Percentiles rank a stretch among this genome's conserved stretches.
These are phyloP conservation scores for Ligustrum vulgare DNA, from an alignment of 257 asterid species.

Conservation along the genomic window DNA sequence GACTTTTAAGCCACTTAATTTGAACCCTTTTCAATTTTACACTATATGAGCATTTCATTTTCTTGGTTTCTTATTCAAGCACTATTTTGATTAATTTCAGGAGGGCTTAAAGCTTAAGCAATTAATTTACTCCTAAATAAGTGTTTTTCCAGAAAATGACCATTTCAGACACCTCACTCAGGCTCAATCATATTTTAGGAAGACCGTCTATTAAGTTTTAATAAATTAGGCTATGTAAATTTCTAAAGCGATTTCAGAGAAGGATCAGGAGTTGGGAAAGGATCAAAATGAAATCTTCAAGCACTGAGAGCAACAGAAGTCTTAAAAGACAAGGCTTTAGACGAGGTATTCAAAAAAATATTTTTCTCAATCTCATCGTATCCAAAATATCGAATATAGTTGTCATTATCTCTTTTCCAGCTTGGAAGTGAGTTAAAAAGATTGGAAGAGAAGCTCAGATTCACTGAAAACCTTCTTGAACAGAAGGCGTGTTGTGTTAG, in stretches of 20 bases:
- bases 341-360: conserved; percentile 53
- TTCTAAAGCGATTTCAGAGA: conserved; percentile 47
- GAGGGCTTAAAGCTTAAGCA: conserved; percentile 75
- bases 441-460: conserved; percentile 58
- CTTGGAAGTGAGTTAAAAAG: conserved; percentile 55
- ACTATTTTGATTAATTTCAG: conserved; percentile 34
- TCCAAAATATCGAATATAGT: not conserved
- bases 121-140: conserved; percentile 38
- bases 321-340: conserved; percentile 73
- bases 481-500: conserved; percentile 50
- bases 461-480: conserved; percentile 46
- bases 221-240: not conserved
- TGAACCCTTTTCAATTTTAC: conserved; percentile 20
- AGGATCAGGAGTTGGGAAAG: conserved; percentile 59
- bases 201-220: conserved; percentile 26
- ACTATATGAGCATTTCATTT: conserved; percentile 20
- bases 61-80: conserved; percentile 23
- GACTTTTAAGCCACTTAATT: conserved; percentile 61
- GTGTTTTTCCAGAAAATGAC: conserved; percentile 30
- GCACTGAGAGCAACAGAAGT: conserved; percentile 62
- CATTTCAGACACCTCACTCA: conserved; percentile 18
- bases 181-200: conserved; percentile 22
- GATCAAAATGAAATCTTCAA: conserved; percentile 75
- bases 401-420: conserved; percentile 30
- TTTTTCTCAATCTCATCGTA: not conserved